Conservation (phyloP, 495 filamentous ascomycete species). For the Daldinia decipiens region DNA sequence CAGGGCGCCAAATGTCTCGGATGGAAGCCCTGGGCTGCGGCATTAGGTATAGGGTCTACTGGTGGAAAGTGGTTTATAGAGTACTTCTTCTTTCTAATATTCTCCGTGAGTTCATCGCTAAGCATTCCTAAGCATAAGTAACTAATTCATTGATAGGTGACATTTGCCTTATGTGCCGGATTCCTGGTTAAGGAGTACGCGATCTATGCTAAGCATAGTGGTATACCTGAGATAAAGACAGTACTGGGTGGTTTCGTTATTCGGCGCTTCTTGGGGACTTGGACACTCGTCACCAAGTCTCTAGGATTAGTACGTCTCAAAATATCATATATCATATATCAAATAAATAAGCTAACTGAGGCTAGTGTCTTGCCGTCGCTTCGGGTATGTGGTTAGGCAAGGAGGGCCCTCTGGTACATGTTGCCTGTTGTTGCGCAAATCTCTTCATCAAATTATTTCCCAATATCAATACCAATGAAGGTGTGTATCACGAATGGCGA, state of each 20-base stretch:
- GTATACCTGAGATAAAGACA: conserved; percentile 98
- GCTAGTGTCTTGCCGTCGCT: conserved; percentile 87
- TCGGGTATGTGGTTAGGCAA: conserved; percentile 99
- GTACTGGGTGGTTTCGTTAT: conserved; percentile 96
- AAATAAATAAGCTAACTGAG: conserved; percentile 39
- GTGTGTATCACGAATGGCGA: conserved; percentile 53
- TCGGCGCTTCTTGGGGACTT: conserved; percentile 86
- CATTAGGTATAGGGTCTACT: conserved; percentile 69
- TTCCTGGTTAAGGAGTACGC: conserved; percentile 85
- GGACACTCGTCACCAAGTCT: conserved; percentile 93
- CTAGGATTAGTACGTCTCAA: conserved; percentile 77
- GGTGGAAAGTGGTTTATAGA: conserved; percentile 82
- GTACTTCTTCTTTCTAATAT: conserved; percentile 84
- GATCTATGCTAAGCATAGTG: conserved; percentile 91
- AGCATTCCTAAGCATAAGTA: neutral
- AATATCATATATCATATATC: conserved; percentile 4
- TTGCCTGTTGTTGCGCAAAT: conserved; percentile 97
- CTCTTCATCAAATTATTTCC: conserved; percentile 91
- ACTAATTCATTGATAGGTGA: conserved; percentile 62
- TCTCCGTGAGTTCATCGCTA: conserved; percentile 68
- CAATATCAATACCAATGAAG: conserved; percentile 88
- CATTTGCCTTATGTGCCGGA: conserved; percentile 83
- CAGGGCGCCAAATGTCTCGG: conserved; percentile 78
- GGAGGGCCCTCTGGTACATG: conserved; percentile 95
- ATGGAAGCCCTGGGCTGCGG: conserved; percentile 87